Evolutionary conservation across 306 rosid species (phyloP).

Genomic region (Hylodesmum podocarpum): DNA sequence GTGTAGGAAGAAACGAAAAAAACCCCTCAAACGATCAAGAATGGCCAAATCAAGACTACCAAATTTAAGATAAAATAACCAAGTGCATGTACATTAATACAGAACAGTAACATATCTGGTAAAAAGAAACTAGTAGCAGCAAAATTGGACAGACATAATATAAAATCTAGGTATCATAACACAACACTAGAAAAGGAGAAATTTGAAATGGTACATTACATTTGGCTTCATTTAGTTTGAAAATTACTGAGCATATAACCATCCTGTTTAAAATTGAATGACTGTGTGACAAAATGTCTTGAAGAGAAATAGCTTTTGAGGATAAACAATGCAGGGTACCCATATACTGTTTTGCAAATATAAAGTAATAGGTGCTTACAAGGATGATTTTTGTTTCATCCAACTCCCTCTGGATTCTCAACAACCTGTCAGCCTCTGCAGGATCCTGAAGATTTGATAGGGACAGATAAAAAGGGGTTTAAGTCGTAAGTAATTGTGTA

Average conservation of each 20-base stretch:
- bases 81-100: slow-evolving; percentile 3
- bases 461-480: background rate
- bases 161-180: background rate
- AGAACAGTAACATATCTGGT: slow-evolving; percentile 1
- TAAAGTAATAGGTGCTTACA: slow-evolving; percentile 42
- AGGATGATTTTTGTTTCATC: slow-evolving; percentile 98
- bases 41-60: background rate
- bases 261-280: background rate
- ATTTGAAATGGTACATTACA: background rate
- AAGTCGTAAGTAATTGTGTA: background rate
- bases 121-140: background rate
- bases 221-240: background rate
- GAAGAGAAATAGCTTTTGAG: background rate
- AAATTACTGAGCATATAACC: background rate
- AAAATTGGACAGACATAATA: background rate
- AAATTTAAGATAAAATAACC: background rate
- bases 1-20: background rate
- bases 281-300: slow-evolving; percentile 2
- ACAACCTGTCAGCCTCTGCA: slow-evolving; percentile 94
- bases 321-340: slow-evolving; percentile 4
- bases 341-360: slow-evolving; percentile 1
- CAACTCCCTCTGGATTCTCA: slow-evolving; percentile 94
- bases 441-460: slow-evolving; percentile 68
- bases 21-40: background rate
- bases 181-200: background rate